Evolutionary conservation across 345 rosid species (phyloP).

Genomic region (Salix suchowensis): DNA sequence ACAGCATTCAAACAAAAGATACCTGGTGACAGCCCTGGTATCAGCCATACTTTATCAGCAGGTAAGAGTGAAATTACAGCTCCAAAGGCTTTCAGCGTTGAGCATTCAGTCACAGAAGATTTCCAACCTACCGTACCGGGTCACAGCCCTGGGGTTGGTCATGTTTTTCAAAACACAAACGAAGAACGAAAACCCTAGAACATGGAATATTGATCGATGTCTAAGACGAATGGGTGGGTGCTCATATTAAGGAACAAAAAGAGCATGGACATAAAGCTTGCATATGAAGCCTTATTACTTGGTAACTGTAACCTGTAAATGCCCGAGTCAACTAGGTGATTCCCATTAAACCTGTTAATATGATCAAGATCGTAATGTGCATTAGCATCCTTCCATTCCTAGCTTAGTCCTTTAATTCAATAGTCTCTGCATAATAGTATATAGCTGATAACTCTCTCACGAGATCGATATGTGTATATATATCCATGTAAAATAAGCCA

Average conservation of each 20-base stretch:
- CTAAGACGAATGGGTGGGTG: neutral
- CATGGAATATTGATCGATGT: neutral
- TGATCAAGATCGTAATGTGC: neutral
- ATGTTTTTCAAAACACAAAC: conserved; percentile 21
- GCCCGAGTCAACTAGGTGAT: neutral
- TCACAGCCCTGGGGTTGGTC: conserved; percentile 45
- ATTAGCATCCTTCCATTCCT: neutral
- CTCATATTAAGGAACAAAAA: neutral
- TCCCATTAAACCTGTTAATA: neutral
- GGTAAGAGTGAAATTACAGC: neutral
- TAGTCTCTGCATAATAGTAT: neutral
- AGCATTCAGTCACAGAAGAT: conserved; percentile 16
- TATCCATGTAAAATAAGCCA: neutral
- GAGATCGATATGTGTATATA: no score
- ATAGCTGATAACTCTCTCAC: neutral
- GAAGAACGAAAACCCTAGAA: conserved; percentile 30
- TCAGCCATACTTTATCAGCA: conserved; percentile 30
- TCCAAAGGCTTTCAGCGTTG: neutral
- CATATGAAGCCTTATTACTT: neutral
- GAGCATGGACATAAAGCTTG: neutral
- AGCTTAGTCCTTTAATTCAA: neutral
- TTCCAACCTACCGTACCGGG: conserved; percentile 39
- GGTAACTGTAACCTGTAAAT: neutral
- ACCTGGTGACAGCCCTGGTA: conserved; percentile 47
- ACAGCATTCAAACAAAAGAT: conserved; percentile 24